A percentile compares a stretch with the other conserved stretches of the same genome.
phyloP scores from a whole-genome alignment of 345 rosid species.

The Camelina hispida region DNA sequence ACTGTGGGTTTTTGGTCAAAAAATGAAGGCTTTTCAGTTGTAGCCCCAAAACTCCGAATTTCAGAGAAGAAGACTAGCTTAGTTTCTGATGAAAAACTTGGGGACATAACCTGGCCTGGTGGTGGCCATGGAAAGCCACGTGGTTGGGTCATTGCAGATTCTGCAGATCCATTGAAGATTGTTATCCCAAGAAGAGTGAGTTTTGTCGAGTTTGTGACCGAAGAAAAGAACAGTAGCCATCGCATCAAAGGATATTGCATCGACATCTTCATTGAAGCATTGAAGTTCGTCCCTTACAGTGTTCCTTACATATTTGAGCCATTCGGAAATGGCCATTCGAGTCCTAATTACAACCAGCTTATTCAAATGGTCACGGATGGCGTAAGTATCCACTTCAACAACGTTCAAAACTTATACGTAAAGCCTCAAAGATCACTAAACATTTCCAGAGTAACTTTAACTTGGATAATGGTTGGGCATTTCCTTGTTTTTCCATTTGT shows the following conservation, averaged over 20 bases:
- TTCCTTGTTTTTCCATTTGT: conserved; percentile 19
- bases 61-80: conserved; percentile 33
- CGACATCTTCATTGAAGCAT: conserved; percentile 75
- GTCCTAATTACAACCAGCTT: conserved; percentile 66
- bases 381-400: conserved; percentile 56
- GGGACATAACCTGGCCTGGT: conserved; percentile 77
- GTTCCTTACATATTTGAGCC: conserved; percentile 70
- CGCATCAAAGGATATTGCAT: conserved; percentile 70
- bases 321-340: conserved; percentile 70
- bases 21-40: conserved; percentile 56
- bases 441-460: conserved; percentile 7
- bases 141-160: conserved; percentile 80
- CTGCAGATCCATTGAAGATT: conserved; percentile 69
- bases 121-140: conserved; percentile 69
- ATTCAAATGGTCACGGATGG: conserved; percentile 55
- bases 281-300: conserved; percentile 66
- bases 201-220: conserved; percentile 71
- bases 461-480: conserved; percentile 19
- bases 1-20: conserved; percentile 79
- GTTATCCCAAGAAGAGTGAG: conserved; percentile 84
- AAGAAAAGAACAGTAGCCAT: conserved; percentile 54
- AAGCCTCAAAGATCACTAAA: conserved; percentile 31
- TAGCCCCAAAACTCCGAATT: conserved; percentile 51
- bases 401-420: not conserved
- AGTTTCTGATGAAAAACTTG: conserved; percentile 59